These are phyloP conservation scores for Penicillium sp. DNA, from an alignment of 2,329 filamentous ascomycete genomes.

Conservation along the genomic window DNA sequence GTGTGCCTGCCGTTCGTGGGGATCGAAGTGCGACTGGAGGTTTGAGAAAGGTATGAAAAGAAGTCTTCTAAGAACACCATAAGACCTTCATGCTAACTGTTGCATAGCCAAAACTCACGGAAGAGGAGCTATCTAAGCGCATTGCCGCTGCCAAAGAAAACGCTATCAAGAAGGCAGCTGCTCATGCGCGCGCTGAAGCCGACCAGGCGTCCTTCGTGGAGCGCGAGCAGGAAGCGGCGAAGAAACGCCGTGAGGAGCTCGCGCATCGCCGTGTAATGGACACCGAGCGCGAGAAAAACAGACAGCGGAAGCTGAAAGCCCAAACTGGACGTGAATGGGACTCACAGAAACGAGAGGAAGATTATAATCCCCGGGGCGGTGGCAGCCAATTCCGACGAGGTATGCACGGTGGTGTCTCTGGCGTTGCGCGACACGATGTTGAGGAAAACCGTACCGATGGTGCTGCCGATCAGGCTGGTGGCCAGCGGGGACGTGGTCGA, in stretches of 20 bases:
- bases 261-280: conserved; percentile 61
- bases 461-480: conserved; percentile 20
- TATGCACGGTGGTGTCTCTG: conserved; percentile 54
- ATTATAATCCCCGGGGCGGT: conserved; percentile 47
- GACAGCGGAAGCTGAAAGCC: conserved; percentile 60
- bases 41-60: conserved; percentile 44
- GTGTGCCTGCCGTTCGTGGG: conserved; percentile 52
- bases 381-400: conserved; percentile 51
- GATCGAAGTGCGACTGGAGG: conserved; percentile 58
- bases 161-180: conserved; percentile 60
- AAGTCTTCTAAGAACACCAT: not conserved
- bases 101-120: conserved; percentile 61
- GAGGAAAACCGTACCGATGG: conserved; percentile 27
- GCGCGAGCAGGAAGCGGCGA: conserved; percentile 60
- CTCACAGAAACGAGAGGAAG: conserved; percentile 60
- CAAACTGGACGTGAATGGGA: conserved; percentile 64
- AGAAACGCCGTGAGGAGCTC: conserved; percentile 54
- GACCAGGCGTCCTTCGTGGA: conserved; percentile 65
- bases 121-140: conserved; percentile 62
- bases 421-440: conserved; percentile 33
- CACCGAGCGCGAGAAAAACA: conserved; percentile 62
- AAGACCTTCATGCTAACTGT: conserved; percentile 25
- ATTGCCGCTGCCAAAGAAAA: conserved; percentile 64
- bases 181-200: conserved; percentile 67
- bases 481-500: conserved; percentile 34